These are phyloP conservation scores for Grosmannia penicillata DNA, from an alignment of 2,329 filamentous ascomycete genomes.

Conservation along the genomic window DNA sequence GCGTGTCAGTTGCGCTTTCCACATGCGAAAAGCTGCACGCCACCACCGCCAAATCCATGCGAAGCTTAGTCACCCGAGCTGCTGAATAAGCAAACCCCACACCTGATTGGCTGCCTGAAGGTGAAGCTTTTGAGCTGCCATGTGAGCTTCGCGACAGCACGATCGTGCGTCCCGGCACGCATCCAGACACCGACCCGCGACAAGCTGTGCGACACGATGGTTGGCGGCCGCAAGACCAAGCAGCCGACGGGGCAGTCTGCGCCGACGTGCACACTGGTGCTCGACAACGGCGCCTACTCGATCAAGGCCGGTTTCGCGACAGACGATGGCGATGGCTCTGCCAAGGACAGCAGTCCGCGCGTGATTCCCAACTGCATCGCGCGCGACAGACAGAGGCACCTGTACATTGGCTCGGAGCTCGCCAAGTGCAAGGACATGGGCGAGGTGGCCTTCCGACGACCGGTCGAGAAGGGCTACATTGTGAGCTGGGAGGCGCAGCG, in stretches of 20 bases:
- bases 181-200: too few relatives aligned
- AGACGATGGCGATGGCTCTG: constrained; percentile 18
- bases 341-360: constrained; percentile 32
- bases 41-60: too few relatives aligned
- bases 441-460: constrained; percentile 72
- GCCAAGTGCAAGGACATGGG: constrained; percentile 74
- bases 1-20: too few relatives aligned
- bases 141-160: too few relatives aligned
- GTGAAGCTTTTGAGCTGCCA: too few relatives aligned
- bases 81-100: too few relatives aligned
- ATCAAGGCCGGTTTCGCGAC: constrained; percentile 76
- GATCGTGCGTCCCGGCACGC: too few relatives aligned
- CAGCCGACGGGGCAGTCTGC: constrained; percentile 32
- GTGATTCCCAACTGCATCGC: constrained; percentile 82
- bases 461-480: constrained; percentile 86
- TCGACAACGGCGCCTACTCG: constrained; percentile 87
- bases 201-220: constrained; percentile 18
- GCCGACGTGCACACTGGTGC: constrained; percentile 57
- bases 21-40: too few relatives aligned
- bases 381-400: constrained; percentile 62
- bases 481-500: constrained; percentile 96
- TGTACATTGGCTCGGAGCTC: constrained; percentile 68
- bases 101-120: too few relatives aligned
- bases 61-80: too few relatives aligned
- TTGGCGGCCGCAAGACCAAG: constrained; percentile 36